Base-by-base conservation (phyloP, 306 rosid genomes). In the Medicago ruthenica region DNA sequence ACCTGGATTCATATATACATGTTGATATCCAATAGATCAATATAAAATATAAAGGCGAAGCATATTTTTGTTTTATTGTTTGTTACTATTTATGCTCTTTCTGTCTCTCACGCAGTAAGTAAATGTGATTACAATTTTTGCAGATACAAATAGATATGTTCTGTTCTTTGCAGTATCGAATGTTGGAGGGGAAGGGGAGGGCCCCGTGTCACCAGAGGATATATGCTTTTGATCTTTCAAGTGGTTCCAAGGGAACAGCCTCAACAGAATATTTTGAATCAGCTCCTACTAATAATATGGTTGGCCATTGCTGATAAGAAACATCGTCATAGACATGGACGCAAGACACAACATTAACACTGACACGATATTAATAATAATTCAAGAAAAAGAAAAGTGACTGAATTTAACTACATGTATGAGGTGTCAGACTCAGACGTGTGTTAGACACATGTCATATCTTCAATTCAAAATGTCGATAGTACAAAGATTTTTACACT, bases 211-310 rank as follows among this genome's bases (percentile, higher is more conserved):
- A 74, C 42, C 39, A 31, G 54, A 63, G 42, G 73, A 54, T 73
- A 54, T 73, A 50, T 67, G 61, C 77, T 36, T 65, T 77, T 74
- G 76, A 70, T 58, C 17, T 74, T 85, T 63, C 76, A 59, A n/a
- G 75, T 75, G 20, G 76, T 47, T 78, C 91, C 87, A 83, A 83
- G 84, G 86, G 84, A 87, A 78, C 88, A 80, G 74, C 86, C 83
- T 84, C 88, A 82, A 78, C 85, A 82, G 86, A 90, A 88, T 87
- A 86, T 79, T 82, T 67, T 78, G 76, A 53, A 71, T 70, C 59
- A 81, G 80, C 76, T 74, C 73, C 82, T 82, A 79, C 69, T 44
- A 70, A 20, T 85, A 67, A 83, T 67, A 40, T 42, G 65, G 85
- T 82, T 86, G 89, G 89, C 51, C 86, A 24, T 24, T 24, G 27